Percentiles rank a stretch among this genome's conserved stretches.
phyloP scores from a whole-genome alignment of 2,329 filamentous ascomycete species.

The Pseudodiploospora longispora region DNA sequence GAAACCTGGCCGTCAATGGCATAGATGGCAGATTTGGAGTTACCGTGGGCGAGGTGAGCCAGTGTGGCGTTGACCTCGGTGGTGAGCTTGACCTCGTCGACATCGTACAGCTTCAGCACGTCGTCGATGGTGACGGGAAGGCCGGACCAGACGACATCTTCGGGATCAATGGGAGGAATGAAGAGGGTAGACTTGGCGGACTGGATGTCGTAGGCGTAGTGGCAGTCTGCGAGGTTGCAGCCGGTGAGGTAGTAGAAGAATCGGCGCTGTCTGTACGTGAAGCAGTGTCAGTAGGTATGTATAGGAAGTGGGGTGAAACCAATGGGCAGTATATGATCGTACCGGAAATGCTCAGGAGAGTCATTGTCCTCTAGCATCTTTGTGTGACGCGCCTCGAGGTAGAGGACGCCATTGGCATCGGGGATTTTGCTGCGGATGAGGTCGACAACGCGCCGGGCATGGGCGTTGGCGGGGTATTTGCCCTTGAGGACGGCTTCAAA shows the following conservation, averaged over 20 bases:
- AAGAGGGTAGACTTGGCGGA: conserved; percentile 72
- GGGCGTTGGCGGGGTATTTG: conserved; percentile 77
- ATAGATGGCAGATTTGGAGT: conserved; percentile 47
- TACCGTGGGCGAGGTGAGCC: conserved; percentile 38
- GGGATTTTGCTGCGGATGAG: conserved; percentile 63
- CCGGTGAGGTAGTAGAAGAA: conserved; percentile 95
- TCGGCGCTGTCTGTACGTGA: conserved; percentile 61
- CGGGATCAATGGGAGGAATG: conserved; percentile 82
- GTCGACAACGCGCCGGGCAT: conserved; percentile 75
- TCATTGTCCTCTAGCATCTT: conserved; percentile 86
- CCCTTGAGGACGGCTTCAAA: conserved; percentile 48
- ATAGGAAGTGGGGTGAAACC: background rate
- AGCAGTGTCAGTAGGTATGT: background rate
- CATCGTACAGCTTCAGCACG: conserved; percentile 68
- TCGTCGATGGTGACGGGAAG: conserved; percentile 71
- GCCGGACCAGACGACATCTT: conserved; percentile 88
- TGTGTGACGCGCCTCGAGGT: conserved; percentile 78
- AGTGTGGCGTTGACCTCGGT: conserved; percentile 70
- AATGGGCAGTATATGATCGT: conserved; percentile 12
- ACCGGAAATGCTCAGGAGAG: conserved; percentile 72
- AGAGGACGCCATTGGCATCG: conserved; percentile 62
- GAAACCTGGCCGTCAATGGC: conserved; percentile 74
- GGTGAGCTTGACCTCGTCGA: conserved; percentile 68
- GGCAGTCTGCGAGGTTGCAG: conserved; percentile 70
- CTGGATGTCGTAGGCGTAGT: conserved; percentile 71